These are phyloP conservation scores for Rhodotorula taiwanensis DNA, from an alignment of 768 basidiomycete genomes.

Conservation along the genomic window DNA sequence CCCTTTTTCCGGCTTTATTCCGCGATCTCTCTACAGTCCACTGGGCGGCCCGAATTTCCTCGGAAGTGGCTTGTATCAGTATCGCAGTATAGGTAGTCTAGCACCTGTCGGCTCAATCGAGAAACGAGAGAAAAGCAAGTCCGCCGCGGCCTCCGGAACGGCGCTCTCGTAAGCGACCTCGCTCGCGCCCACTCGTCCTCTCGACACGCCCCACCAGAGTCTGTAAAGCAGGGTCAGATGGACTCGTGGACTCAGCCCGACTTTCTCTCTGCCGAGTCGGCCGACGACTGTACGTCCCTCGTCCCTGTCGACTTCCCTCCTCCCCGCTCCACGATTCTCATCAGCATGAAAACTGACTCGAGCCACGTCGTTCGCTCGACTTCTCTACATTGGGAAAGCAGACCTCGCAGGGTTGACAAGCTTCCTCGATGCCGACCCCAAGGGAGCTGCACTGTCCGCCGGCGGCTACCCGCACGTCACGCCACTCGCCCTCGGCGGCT, in stretches of 20 bases:
- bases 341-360: neutral
- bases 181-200: neutral
- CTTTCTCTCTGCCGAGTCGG: neutral
- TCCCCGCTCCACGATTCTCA: neutral
- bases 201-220: too few species aligned
- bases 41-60: too few species aligned
- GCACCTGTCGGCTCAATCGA: too few species aligned
- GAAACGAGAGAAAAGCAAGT: too few species aligned
- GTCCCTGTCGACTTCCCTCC: neutral
- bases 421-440: constrained; percentile 14
- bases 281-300: constrained; percentile 1
- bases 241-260: neutral
- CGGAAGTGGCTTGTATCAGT: too few species aligned
- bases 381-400: constrained; percentile 2
- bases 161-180: neutral
- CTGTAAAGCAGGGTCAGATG: neutral
- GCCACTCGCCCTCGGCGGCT: too few species aligned
- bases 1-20: too few species aligned
- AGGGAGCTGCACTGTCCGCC: neutral
- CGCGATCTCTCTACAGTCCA: too few species aligned
- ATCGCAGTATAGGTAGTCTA: too few species aligned
- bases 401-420: constrained; percentile 12
- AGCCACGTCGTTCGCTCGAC: neutral
- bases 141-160: too few species aligned
- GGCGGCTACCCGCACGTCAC: neutral